Evolutionary conservation across 768 basidiomycete genomes (phyloP), one percentile per base, ranked within the genome.

Genomic region (Boletus sensibilis): DNA sequence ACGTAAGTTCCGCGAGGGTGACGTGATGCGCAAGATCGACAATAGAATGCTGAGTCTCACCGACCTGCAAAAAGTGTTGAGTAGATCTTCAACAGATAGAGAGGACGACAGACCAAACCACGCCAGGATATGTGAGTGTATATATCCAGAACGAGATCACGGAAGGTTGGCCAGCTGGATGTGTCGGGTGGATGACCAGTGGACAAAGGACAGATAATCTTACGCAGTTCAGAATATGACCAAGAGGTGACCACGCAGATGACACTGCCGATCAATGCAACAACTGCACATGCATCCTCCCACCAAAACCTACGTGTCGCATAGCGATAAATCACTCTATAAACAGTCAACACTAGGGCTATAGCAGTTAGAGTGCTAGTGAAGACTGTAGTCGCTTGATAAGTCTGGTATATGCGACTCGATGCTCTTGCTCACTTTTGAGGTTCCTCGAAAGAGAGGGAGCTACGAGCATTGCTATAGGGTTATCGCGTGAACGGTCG

Each of bases 231-330:
- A 9, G 55, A 43, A 12, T 42, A 42, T n/a, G 43, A n/a, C 63
- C 63, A 64, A 29, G 53, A 46, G 4, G 38, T 33, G 38, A 55
- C 45, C 18, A 55, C 14, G 33, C 37, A 67, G 12, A 52, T 34
- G 27, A 52, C 43, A 16, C 57, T 27, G 12, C 48, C 49, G 16
- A 46, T 25, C 33, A 21, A 12, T 38, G 52, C 64, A 37, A 56
- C 33, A 4, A 37, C n/a, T 10, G 50, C 57, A 14, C 44, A 58
- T n/a, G 21, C 43, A 44, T 67, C 68, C 31, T 69, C 67, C 58
- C 62, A 67, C 57, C 65, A 50, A 34, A 64, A 42, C 14, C 13
- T 52, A 23, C 38, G 51, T 7, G 8, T 55, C 42, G 9, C 29
- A 37, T 47, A 49, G 43, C 51, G 56, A 43, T 21, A 23, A 41